Evolutionary conservation across 768 basidiomycete genomes (phyloP), one percentile per base, ranked within the genome.

Genomic region (Podaxis sp.): DNA sequence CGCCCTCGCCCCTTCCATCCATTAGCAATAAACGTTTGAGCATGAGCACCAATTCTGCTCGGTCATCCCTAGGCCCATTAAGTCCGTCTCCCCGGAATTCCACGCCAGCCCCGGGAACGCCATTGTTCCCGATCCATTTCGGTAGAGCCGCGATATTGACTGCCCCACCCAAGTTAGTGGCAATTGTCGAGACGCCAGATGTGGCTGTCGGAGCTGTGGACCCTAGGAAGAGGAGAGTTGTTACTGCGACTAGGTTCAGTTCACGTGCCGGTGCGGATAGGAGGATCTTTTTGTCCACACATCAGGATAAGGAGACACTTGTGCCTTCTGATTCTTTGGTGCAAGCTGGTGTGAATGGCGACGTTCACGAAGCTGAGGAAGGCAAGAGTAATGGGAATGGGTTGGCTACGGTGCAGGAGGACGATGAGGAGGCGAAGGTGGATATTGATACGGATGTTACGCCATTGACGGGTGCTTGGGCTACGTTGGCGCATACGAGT

Each of bases 121-220:
- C 65, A 2, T 26, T 70, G 37, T 84, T 84, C 66, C 67, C 82
- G 0, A 71, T 85, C 17, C 74, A 83, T 30, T 89, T 82, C 65
- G 90, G 90, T 0, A 80, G 89, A 13, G 89, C 91, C 0, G 86
- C 90, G 13, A 87, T 90, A 49, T 74, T 94, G 74, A 92, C 89
- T 11, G 89, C 89, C 15, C 90, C 92, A n/a, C 93, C 94, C 15
- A 87, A 87, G 70, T 76, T 95, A 30, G 83, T 95, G 17, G 91
- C 89, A 3, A 77, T 95, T 33, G 88, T 95, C 17, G 91, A 91
- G 73, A 94, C 91, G 10, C 91, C 93, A 0, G 94, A 95, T 71
- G 88, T 94, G 8, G 93, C 87, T n/a, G 86, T 93, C 40, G 94
- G 94, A 8, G 91, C 93, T 24, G 90, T 95, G 8, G 94, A 96